Evolutionary conservation across 768 basidiomycete species (phyloP).

Genomic region (Pisolithus tinctorius): DNA sequence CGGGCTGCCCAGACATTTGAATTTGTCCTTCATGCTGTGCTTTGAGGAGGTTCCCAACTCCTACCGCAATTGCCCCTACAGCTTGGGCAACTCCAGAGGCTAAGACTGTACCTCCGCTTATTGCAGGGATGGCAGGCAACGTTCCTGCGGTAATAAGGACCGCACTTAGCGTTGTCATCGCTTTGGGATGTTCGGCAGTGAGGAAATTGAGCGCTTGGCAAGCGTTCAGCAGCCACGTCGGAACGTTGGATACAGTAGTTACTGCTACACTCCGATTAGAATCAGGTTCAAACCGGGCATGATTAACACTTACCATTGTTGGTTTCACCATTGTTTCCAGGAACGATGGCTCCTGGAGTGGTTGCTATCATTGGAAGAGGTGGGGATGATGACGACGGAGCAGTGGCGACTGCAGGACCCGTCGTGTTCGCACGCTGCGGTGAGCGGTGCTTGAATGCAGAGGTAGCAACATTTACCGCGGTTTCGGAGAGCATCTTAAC

Average conservation of each 20-base stretch:
- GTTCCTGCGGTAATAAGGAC: conserved; percentile 76
- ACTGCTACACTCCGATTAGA: conserved; percentile 20
- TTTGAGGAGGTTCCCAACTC: conserved; percentile 55
- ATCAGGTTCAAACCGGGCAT: background rate
- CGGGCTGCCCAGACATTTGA: conserved; percentile 17
- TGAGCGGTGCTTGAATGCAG: conserved; percentile 23
- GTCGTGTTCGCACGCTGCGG: conserved; percentile 26
- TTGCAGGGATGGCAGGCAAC: conserved; percentile 63
- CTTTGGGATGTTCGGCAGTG: conserved; percentile 68
- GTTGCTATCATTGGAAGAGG: conserved; percentile 11
- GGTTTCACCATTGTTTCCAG: background rate
- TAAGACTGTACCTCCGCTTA: conserved; percentile 64
- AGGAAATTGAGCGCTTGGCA: conserved; percentile 70
- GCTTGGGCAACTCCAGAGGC: conserved; percentile 73
- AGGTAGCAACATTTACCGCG: too few relatives aligned
- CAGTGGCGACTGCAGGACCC: conserved; percentile 18
- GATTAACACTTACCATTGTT: conserved; percentile 13
- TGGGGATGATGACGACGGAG: conserved; percentile 3
- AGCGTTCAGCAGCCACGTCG: conserved; percentile 72
- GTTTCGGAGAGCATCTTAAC: too few relatives aligned
- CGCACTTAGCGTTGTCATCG: conserved; percentile 67
- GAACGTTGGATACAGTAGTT: conserved; percentile 51
- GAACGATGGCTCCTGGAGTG: conserved; percentile 3
- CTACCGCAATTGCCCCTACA: conserved; percentile 71
- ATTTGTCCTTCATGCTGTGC: conserved; percentile 38